A percentile compares a stretch with the other conserved stretches of the same genome.
These are phyloP conservation scores for Myxozyma sirexii DNA, from an alignment of 805 yeast genomes.

Conservation along the genomic window DNA sequence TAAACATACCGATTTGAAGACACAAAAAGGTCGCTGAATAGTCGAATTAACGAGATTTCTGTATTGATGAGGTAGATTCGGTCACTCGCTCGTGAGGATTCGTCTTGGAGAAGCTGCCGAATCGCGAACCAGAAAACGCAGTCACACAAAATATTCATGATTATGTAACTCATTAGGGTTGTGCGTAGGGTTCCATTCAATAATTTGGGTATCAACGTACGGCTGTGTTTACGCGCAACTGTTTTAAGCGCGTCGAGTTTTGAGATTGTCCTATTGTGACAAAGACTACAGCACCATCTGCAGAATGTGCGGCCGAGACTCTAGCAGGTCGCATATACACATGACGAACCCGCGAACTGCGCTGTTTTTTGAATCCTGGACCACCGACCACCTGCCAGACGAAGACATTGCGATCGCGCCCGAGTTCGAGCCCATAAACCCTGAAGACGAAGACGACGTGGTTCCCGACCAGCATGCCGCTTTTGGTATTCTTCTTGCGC, in stretches of 20 bases:
- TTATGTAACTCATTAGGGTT: not conserved
- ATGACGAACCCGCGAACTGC: constrained; percentile 29
- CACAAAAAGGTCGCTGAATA: not conserved
- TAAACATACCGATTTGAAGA: constrained; percentile 1
- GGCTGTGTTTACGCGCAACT: not conserved
- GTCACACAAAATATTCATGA: not conserved
- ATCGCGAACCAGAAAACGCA: not conserved
- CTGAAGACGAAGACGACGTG: constrained; percentile 37
- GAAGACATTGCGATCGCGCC: constrained; percentile 34
- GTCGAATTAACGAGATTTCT: not conserved
- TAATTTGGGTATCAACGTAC: not conserved
- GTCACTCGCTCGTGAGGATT: not conserved
- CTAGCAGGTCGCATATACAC: constrained; percentile 35
- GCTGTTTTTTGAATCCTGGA: constrained; percentile 33
- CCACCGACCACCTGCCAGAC: constrained; percentile 24
- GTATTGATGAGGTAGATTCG: no score
- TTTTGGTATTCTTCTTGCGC: constrained; percentile 33
- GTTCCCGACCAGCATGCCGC: constrained; percentile 38
- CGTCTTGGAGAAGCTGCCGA: not conserved
- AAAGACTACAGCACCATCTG: not conserved
- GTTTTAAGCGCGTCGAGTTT: not conserved
- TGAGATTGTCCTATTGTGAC: not conserved
- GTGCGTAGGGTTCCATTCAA: not conserved
- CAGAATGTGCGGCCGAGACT: constrained; percentile 26
- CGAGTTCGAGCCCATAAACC: constrained; percentile 34